phyloP scores from a whole-genome alignment of 1,139 yeast genomes.

The Nakaseomyces nivariensis region DNA sequence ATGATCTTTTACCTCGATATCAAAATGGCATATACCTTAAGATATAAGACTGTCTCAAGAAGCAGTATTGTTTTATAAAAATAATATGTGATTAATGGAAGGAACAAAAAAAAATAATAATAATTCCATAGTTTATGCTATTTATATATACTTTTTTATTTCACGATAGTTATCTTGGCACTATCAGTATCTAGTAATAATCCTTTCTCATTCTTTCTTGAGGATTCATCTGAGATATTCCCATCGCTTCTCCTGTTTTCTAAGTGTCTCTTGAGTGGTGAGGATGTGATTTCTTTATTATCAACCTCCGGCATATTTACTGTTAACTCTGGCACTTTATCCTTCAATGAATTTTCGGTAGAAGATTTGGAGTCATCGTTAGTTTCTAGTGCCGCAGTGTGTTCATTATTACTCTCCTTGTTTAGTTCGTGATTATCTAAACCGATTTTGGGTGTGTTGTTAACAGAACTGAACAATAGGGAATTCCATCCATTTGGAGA shows the following conservation, averaged over 20 bases:
- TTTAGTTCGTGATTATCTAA: background rate
- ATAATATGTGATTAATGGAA: too few relatives aligned
- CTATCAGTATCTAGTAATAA: slow-evolving; percentile 26
- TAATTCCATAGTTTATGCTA: background rate
- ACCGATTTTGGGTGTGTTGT: slow-evolving; percentile 27
- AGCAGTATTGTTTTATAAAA: too few relatives aligned
- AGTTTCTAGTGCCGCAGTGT: slow-evolving; percentile 5
- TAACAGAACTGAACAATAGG: slow-evolving; percentile 58
- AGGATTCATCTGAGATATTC: background rate
- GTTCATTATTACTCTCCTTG: slow-evolving; percentile 2
- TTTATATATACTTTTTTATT: slow-evolving; percentile 2
- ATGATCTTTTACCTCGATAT: too few relatives aligned
- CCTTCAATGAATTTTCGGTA: background rate
- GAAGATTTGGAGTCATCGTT: background rate
- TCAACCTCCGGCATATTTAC: slow-evolving; percentile 4
- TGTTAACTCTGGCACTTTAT: background rate
- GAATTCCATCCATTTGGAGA: slow-evolving; percentile 76
- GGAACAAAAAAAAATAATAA: background rate
- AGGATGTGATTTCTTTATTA: slow-evolving; percentile 9
- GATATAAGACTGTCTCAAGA: too few relatives aligned
- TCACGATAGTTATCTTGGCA: slow-evolving; percentile 24
- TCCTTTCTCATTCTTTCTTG: slow-evolving; percentile 6
- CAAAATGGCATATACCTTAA: too few relatives aligned
- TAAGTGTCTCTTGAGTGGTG: slow-evolving; percentile 12
- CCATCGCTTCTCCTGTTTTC: slow-evolving; percentile 6